Conservation (phyloP, 1,284 basidiomycete species). For the Ceratobasidium sp. region DNA sequence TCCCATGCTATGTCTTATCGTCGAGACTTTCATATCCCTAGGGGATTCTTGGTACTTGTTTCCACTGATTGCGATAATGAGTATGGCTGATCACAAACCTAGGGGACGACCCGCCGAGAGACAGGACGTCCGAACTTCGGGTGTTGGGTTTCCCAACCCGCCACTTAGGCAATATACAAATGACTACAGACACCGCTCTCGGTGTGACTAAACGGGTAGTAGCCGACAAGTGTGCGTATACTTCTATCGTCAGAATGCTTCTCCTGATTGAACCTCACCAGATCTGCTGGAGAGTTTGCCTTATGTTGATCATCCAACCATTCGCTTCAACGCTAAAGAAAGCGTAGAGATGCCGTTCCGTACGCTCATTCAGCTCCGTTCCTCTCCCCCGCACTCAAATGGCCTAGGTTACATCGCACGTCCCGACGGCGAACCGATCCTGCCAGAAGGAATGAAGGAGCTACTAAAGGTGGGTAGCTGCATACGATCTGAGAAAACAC, state of each 20-base stretch:
- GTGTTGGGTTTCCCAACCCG: slow-evolving; percentile 86
- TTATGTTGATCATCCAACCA: slow-evolving; percentile 86
- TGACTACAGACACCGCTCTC: slow-evolving; percentile 98
- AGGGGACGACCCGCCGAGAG: slow-evolving; percentile 92
- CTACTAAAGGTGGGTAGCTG: slow-evolving; percentile 66
- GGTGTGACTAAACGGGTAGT: slow-evolving; percentile 93
- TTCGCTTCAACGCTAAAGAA: slow-evolving; percentile 83
- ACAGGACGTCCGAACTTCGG: slow-evolving; percentile 89
- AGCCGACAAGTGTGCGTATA: slow-evolving; percentile 74
- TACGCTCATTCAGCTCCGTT: slow-evolving; percentile 60
- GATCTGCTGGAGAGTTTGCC: slow-evolving; percentile 78
- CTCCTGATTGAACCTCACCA: slow-evolving; percentile 53
- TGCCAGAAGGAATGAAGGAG: slow-evolving; percentile 90
- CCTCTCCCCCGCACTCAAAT: slow-evolving; percentile 2
- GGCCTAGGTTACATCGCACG: slow-evolving; percentile 61
- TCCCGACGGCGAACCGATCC: slow-evolving; percentile 67
- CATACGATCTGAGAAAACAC: no score
- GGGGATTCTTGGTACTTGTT: slow-evolving; percentile 59
- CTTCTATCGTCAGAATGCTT: background rate
- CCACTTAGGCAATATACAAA: slow-evolving; percentile 88
- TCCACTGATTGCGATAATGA: slow-evolving; percentile 51
- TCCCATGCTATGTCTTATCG: slow-evolving; percentile 9
- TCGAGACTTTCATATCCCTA: slow-evolving; percentile 28
- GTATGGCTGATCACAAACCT: slow-evolving; percentile 33
- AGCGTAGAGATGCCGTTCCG: slow-evolving; percentile 96